Percentiles rank a stretch among this genome's conserved stretches.
These are phyloP conservation scores for Acanthamoeba healyi DNA, from an alignment of 208 protist genomes.

Conservation along the genomic window DNA sequence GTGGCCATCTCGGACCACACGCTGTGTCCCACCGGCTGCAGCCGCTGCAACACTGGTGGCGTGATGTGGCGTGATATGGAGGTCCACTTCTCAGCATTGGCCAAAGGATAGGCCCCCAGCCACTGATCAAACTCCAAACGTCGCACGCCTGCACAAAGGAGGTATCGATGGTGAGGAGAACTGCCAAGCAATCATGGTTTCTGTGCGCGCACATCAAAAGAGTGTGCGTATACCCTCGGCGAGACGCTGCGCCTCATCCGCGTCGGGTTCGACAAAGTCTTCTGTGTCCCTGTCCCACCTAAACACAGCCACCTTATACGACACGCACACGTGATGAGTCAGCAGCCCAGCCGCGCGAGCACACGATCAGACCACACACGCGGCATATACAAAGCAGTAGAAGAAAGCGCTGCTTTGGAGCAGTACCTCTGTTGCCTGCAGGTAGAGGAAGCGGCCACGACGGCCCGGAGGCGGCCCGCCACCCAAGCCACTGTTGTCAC, in stretches of 20 bases:
- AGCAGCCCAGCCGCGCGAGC: too few relatives aligned
- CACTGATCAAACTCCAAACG: constrained; percentile 9
- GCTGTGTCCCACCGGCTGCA: constrained; percentile 10
- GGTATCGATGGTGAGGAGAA: background rate
- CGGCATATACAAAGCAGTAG: too few relatives aligned
- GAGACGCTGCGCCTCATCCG: background rate
- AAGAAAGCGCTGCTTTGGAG: too few relatives aligned
- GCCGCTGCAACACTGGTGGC: constrained; percentile 1
- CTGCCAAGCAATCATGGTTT: too few relatives aligned
- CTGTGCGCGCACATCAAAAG: too few relatives aligned
- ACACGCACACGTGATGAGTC: too few relatives aligned
- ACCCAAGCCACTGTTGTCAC: background rate
- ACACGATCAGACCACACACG: background rate
- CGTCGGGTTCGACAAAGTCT: background rate
- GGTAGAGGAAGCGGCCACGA: constrained; percentile 1
- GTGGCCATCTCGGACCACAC: constrained; percentile 28
- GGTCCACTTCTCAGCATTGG: constrained; percentile 5
- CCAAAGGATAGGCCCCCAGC: constrained; percentile 16
- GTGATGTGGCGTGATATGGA: constrained; percentile 22
- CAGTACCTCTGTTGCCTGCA: background rate
- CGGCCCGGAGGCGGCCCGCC: constrained; percentile 19
- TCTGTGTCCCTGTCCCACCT: background rate
- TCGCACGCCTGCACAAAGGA: constrained; percentile 4
- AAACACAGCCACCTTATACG: background rate
- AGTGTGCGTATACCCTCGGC: background rate